Evolutionary conservation across 2,329 filamentous ascomycete genomes (phyloP).

Genomic region (Colletotrichum tropicicola): DNA sequence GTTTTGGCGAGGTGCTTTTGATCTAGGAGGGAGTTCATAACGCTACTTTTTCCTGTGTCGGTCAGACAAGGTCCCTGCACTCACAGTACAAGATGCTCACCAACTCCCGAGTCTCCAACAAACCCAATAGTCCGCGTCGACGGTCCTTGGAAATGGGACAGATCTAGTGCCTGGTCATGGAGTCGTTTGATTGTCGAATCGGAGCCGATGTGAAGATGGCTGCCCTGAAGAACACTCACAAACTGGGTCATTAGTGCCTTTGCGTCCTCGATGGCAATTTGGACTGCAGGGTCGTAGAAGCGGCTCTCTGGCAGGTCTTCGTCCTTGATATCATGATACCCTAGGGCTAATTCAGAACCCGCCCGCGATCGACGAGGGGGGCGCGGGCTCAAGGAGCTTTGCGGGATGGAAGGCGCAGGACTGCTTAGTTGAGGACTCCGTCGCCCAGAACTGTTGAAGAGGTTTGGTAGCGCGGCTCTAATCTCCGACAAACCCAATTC

Average conservation of each 20-base stretch:
- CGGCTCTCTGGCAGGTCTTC: slow-evolving; percentile 44
- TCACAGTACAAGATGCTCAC: too few relatives aligned
- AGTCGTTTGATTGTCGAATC: slow-evolving; percentile 50
- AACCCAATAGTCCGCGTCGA: slow-evolving; percentile 53
- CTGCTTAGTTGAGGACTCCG: too few relatives aligned
- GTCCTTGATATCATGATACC: slow-evolving; percentile 34
- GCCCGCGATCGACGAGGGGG: neutral
- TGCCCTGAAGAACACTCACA: slow-evolving; percentile 42
- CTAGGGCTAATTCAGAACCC: neutral
- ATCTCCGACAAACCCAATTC: too few relatives aligned
- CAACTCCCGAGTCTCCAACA: slow-evolving; percentile 57
- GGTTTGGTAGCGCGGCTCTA: too few relatives aligned
- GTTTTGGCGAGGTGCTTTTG: slow-evolving; percentile 47
- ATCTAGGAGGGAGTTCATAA: slow-evolving; percentile 59
- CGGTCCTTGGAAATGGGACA: slow-evolving; percentile 48
- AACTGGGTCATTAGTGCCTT: slow-evolving; percentile 42
- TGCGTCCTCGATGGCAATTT: slow-evolving; percentile 43
- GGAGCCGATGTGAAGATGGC: slow-evolving; percentile 42
- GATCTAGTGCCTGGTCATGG: slow-evolving; percentile 37
- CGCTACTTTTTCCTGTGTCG: slow-evolving; percentile 54
- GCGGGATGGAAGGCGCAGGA: too few relatives aligned
- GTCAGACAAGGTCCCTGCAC: neutral
- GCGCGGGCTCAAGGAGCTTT: neutral
- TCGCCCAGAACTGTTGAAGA: too few relatives aligned
- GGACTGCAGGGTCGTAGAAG: slow-evolving; percentile 46